Conservation (phyloP, 176 grass and related monocot species). For the Musa beccarii region DNA sequence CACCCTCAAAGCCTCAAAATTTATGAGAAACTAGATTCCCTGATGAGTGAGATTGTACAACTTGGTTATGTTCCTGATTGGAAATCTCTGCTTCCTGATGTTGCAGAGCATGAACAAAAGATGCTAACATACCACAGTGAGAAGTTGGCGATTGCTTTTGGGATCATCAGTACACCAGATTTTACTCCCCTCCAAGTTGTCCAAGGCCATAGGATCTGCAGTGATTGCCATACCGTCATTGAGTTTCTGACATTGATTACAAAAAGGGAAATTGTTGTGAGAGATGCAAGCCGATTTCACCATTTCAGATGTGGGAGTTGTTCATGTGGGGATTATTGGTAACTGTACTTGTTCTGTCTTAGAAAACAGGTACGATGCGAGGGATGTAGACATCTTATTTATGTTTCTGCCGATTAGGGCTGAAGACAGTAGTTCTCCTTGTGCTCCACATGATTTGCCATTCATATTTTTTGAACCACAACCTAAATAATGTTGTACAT, state of each 20-base stretch:
- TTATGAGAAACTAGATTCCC: slow-evolving; percentile 45
- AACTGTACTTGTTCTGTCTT: slow-evolving; percentile 2
- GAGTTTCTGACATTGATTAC: slow-evolving; percentile 43
- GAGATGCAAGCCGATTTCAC: slow-evolving; percentile 82
- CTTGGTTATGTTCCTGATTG: slow-evolving; percentile 42
- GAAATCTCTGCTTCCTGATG: slow-evolving; percentile 52
- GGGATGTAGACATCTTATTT: neutral
- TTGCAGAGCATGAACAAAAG: slow-evolving; percentile 40
- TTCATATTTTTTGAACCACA: neutral
- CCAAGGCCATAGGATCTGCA: slow-evolving; percentile 61
- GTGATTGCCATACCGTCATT: slow-evolving; percentile 63
- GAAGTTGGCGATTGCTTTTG: slow-evolving; percentile 67
- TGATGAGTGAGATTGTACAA: slow-evolving; percentile 49
- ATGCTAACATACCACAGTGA: slow-evolving; percentile 49
- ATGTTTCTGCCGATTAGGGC: neutral
- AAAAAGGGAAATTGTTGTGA: slow-evolving; percentile 56
- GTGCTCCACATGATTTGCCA: neutral
- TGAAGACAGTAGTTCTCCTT: too few species aligned
- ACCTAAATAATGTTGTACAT: neutral
- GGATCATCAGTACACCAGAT: slow-evolving; percentile 56
- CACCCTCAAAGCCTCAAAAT: slow-evolving; percentile 48
- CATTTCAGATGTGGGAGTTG: slow-evolving; percentile 74
- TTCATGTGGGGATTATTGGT: slow-evolving; percentile 91
- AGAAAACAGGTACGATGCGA: neutral
- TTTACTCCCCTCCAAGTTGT: slow-evolving; percentile 41